Conservation (phyloP, 1,139 yeast species). For the Debaryomyces psychrophilus region DNA sequence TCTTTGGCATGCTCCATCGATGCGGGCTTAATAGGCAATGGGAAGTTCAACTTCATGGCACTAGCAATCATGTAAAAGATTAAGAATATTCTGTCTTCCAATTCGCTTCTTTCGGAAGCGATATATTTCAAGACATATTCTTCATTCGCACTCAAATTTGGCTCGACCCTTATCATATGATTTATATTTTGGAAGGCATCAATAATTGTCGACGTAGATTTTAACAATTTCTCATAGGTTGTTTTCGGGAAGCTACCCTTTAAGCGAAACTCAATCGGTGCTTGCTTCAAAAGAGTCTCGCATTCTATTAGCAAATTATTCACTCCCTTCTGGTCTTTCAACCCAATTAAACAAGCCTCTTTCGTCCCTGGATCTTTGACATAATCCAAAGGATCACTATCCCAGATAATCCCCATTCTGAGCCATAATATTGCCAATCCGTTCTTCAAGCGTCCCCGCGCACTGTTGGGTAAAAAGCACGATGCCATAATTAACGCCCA, state of each 20-base stretch:
- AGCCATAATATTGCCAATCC: conserved; percentile 76
- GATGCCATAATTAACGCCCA: conserved; percentile 77
- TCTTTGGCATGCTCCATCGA: conserved; percentile 78
- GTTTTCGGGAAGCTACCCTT: conserved; percentile 71
- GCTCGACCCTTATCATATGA: conserved; percentile 66
- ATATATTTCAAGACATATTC: conserved; percentile 58
- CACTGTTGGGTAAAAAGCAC: conserved; percentile 72
- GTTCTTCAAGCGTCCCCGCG: conserved; percentile 65
- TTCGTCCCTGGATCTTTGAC: conserved; percentile 18
- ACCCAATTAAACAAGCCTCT: conserved; percentile 43
- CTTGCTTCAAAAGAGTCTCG: conserved; percentile 63
- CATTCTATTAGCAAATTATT: conserved; percentile 65
- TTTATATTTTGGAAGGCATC: conserved; percentile 77
- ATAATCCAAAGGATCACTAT: conserved; percentile 51
- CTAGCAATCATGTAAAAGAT: conserved; percentile 80
- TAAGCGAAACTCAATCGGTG: conserved; percentile 74
- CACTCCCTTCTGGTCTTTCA: conserved; percentile 55
- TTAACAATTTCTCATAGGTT: conserved; percentile 54
- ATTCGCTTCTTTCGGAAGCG: conserved; percentile 61
- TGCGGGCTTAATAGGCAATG: conserved; percentile 76
- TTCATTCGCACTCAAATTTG: conserved; percentile 56
- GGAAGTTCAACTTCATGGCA: conserved; percentile 74
- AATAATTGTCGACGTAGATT: conserved; percentile 63
- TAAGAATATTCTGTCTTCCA: conserved; percentile 71
- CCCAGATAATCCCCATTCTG: conserved; percentile 82